Conservation (phyloP, 352 stramenopile species). For the Phytophthora citricola region DNA sequence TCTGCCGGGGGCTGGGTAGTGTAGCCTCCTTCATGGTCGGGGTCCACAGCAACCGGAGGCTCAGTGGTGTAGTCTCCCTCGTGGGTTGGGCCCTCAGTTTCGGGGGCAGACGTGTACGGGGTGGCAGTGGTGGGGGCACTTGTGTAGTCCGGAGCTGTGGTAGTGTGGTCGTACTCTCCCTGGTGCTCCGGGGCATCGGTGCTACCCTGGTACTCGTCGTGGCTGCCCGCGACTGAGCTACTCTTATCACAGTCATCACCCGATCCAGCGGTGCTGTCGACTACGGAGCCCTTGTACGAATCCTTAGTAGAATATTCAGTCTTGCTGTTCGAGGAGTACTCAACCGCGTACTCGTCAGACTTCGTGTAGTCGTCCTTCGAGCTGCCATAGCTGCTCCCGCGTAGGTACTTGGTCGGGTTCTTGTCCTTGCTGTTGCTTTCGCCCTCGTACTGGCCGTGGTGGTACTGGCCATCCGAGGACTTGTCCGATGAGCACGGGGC, state of each 20-base stretch:
- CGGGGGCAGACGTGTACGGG: not conserved
- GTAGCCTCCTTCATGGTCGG: too few species aligned
- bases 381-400: conserved; percentile 23
- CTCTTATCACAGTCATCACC: conserved; percentile 2
- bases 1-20: not conserved
- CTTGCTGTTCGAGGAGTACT: conserved; percentile 12
- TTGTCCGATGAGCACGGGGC: conserved; percentile 20
- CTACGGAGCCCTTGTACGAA: conserved; percentile 12
- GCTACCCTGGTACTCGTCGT: conserved; percentile 5
- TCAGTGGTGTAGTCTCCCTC: not conserved
- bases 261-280: conserved; percentile 9
- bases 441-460: conserved; percentile 1
- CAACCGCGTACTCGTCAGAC: not conserved
- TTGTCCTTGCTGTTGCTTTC: conserved; percentile 11
- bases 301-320: conserved; percentile 7
- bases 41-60: not conserved
- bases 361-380: not conserved
- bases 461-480: conserved; percentile 9
- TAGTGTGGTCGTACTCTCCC: conserved; percentile 1
- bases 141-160: conserved; percentile 3
- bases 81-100: not conserved
- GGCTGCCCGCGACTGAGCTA: not conserved
- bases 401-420: conserved; percentile 27
- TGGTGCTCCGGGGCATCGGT: conserved; percentile 7
- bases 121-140: not conserved